A percentile compares a stretch with the other conserved stretches of the same genome.
Evolutionary conservation across 202 grass and related monocot species (phyloP).

Genomic region (Cymbopogon flexuosus): DNA sequence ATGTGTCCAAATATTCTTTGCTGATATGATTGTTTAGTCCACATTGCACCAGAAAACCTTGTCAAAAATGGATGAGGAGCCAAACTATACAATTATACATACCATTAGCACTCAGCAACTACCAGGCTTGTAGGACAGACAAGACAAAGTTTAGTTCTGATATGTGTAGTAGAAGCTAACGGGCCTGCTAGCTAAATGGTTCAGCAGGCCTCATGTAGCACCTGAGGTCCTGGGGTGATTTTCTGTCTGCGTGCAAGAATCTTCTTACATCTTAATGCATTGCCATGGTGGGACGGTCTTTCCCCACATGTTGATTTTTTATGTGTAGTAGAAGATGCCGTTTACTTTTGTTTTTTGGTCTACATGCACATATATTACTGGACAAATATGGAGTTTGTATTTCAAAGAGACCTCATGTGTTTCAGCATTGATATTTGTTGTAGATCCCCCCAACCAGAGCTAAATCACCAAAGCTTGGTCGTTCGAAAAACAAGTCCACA

Average conservation of each 20-base stretch:
- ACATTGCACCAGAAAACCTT: constrained; percentile 6
- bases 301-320: neutral
- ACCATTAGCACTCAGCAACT: neutral
- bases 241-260: neutral
- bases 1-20: neutral
- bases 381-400: neutral
- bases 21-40: neutral
- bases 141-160: neutral
- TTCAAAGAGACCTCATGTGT: neutral
- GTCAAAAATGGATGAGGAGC: neutral
- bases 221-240: neutral
- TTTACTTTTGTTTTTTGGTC: neutral
- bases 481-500: constrained; percentile 43
- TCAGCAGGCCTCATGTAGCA: neutral
- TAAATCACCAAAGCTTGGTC: constrained; percentile 65
- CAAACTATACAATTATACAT: neutral
- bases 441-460: constrained; percentile 54
- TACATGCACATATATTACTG: neutral
- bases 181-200: neutral
- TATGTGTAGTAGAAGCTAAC: neutral
- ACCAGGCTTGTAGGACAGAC: neutral
- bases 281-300: neutral
- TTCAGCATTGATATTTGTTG: neutral
- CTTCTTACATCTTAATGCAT: neutral
- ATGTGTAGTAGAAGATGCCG: neutral